These are phyloP conservation scores for Suhomyces canberraensis DNA, from an alignment of 805 yeast species.

Conservation along the genomic window DNA sequence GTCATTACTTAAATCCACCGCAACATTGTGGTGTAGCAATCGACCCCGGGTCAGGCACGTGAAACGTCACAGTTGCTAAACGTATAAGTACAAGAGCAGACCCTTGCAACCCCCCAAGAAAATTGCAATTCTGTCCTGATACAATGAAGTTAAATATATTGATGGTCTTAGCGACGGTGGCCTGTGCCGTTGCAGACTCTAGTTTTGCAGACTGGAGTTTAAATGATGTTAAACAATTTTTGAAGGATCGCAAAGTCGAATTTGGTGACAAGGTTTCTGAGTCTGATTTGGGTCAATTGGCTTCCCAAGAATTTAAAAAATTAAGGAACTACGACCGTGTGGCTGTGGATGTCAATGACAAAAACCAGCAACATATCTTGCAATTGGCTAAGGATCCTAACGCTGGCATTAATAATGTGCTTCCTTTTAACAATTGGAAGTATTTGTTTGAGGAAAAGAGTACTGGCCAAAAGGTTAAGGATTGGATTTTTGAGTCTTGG, in stretches of 20 bases:
- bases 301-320: slow-evolving; percentile 23
- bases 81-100: too few species aligned
- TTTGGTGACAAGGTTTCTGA: slow-evolving; percentile 18
- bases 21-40: too few species aligned
- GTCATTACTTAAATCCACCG: too few species aligned
- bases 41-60: neutral
- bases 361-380: slow-evolving; percentile 13
- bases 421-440: slow-evolving; percentile 17
- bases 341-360: slow-evolving; percentile 8
- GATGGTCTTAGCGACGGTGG: slow-evolving; percentile 1
- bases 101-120: too few species aligned
- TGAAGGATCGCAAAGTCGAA: slow-evolving; percentile 22
- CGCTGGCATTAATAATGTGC: slow-evolving; percentile 11
- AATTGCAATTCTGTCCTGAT: too few species aligned
- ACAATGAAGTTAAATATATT: slow-evolving; percentile 1
- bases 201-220: slow-evolving; percentile 3
- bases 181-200: slow-evolving; percentile 2
- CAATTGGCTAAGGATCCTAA: slow-evolving; percentile 14
- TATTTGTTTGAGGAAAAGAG: slow-evolving; percentile 10
- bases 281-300: slow-evolving; percentile 22
- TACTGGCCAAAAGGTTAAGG: slow-evolving; percentile 13
- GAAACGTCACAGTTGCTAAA: neutral
- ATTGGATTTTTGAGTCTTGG: slow-evolving; percentile 54
- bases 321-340: slow-evolving; percentile 12
- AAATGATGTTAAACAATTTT: slow-evolving; percentile 26